phyloP scores from a whole-genome alignment of 2,329 filamentous ascomycete species.

The Epichloe aotearoae region DNA sequence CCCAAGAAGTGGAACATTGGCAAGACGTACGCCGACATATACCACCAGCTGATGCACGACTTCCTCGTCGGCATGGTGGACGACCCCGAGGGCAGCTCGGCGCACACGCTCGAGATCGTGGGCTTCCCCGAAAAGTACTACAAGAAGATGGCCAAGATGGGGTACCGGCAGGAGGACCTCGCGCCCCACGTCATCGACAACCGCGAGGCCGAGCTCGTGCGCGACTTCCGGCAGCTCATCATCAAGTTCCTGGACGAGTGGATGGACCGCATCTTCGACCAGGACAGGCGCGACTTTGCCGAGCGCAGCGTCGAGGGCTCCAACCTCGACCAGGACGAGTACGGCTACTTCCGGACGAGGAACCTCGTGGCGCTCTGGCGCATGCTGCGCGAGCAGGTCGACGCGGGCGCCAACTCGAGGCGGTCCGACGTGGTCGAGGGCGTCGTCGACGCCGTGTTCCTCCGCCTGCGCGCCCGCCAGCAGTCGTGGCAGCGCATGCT shows the following conservation, averaged over 20 bases:
- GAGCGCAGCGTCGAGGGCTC: conserved; percentile 59
- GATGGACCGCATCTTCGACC: conserved; percentile 83
- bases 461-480: conserved; percentile 71
- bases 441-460: conserved; percentile 91
- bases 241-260: conserved; percentile 93
- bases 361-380: conserved; percentile 93
- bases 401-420: conserved; percentile 71
- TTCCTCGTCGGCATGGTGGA: conserved; percentile 75
- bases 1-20: conserved; percentile 96
- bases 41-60: conserved; percentile 91
- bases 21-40: conserved; percentile 78
- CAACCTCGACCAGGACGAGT: conserved; percentile 75
- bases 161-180: conserved; percentile 64
- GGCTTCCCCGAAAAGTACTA: conserved; percentile 96
- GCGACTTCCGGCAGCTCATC: conserved; percentile 89
- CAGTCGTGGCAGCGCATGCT: conserved; percentile 77
- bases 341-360: conserved; percentile 83
- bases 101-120: conserved; percentile 81
- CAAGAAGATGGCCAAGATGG: conserved; percentile 84
- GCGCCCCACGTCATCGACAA: conserved; percentile 80
- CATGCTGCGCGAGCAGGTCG: conserved; percentile 88
- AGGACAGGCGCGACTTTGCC: conserved; percentile 70
- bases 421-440: conserved; percentile 87
- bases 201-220: conserved; percentile 76
- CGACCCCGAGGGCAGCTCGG: conserved; percentile 70